Conservation (phyloP, 129 eudicot genomes). For the Dittrichia graveolens region DNA sequence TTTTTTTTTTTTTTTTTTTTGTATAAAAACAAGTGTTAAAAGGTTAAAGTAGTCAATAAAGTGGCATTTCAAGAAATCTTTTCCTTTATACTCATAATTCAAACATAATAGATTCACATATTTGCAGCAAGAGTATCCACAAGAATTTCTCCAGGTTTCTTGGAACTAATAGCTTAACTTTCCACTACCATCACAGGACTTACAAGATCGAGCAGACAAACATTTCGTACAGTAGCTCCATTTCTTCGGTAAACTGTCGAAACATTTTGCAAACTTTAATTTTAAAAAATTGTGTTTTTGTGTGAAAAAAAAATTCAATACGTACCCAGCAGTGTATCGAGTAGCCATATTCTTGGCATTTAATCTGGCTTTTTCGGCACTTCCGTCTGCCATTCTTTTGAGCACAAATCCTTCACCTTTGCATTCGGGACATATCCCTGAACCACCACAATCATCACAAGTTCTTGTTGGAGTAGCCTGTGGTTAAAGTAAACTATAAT, state of each 20-base stretch:
- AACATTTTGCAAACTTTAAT: conserved; percentile 9
- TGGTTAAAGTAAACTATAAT: conserved; percentile 12
- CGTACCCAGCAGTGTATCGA: conserved; percentile 91
- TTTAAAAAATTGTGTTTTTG: not conserved
- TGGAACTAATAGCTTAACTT: conserved; percentile 41
- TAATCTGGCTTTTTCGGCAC: conserved; percentile 81
- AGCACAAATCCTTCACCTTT: conserved; percentile 95
- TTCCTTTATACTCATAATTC: no score
- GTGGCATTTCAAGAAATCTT: no score
- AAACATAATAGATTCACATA: not conserved
- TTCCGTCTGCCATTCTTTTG: conserved; percentile 63
- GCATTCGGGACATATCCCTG: conserved; percentile 89
- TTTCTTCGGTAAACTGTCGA: conserved; percentile 88
- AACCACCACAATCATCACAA: conserved; percentile 89
- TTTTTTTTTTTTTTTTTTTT: no score
- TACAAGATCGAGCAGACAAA: conserved; percentile 84
- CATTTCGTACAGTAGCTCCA: conserved; percentile 97
- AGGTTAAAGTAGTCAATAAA: no score
- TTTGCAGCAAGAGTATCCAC: conserved; percentile 17
- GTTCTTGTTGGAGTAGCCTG: conserved; percentile 59
- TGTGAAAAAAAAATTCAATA: not conserved
- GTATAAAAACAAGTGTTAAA: no score
- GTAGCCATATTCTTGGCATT: conserved; percentile 85
- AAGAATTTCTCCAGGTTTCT: conserved; percentile 20
- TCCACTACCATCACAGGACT: conserved; percentile 81